Evolutionary conservation across 495 filamentous ascomycete species (phyloP).

Genomic region (Trichoderma orchidacearum): DNA sequence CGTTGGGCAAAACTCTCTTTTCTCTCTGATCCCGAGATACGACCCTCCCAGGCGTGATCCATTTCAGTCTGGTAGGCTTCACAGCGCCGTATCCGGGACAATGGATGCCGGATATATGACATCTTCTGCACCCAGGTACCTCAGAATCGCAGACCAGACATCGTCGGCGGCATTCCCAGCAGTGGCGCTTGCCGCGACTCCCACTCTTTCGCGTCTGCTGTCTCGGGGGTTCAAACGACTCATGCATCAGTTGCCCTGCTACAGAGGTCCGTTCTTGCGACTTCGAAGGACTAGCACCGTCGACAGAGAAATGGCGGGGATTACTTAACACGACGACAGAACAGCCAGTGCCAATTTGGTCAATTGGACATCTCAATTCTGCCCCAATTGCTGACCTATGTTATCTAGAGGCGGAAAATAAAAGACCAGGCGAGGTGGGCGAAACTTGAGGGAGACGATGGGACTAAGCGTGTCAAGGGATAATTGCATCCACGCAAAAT

Average conservation of each 20-base stretch:
- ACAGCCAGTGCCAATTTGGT: no score
- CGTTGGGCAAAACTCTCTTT: background rate
- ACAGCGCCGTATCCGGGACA: conserved; percentile 15
- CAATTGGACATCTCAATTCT: no score
- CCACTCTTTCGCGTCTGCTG: background rate
- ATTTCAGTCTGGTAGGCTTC: conserved; percentile 12
- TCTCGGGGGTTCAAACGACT: background rate
- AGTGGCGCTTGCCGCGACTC: conserved; percentile 10
- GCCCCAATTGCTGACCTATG: no score
- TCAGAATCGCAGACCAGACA: conserved; percentile 16
- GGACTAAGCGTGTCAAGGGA: no score
- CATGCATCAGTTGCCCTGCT: background rate
- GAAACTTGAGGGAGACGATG: no score
- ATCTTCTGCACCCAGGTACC: conserved; percentile 13
- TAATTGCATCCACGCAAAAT: no score
- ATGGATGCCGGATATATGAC: conserved; percentile 7
- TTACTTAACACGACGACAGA: no score
- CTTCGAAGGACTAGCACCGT: no score
- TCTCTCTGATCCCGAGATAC: conserved; percentile 8
- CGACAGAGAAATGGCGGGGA: no score
- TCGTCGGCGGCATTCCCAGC: conserved; percentile 19
- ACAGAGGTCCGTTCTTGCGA: no score
- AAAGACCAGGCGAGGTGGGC: no score
- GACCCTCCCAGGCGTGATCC: conserved; percentile 17
- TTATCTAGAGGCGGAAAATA: no score